A percentile compares a stretch with the other conserved stretches of the same genome.
Conservation (phyloP, 345 rosid species). For the Cochlearia excelsa region DNA sequence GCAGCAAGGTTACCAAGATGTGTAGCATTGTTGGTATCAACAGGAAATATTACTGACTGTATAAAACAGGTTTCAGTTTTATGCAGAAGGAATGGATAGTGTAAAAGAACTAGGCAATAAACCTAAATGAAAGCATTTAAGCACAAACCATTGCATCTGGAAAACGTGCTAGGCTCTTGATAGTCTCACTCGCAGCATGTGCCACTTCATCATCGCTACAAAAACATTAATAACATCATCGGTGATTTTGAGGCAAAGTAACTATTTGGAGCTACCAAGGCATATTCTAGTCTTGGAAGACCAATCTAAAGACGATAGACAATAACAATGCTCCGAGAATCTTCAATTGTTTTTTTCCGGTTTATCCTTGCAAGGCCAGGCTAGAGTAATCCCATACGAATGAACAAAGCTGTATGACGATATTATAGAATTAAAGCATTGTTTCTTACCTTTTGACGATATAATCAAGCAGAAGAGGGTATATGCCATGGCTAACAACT, state of each 20-base stretch:
- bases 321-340: conserved; percentile 1
- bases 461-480: conserved; percentile 77
- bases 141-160: conserved; percentile 66
- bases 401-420: neutral
- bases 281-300: conserved; percentile 2
- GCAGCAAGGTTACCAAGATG: conserved; percentile 69
- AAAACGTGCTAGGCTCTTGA: conserved; percentile 56
- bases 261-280: neutral
- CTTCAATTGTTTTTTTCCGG: neutral
- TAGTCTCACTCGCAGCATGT: conserved; percentile 64
- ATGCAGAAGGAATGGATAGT: conserved; percentile 4
- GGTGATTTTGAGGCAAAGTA: conserved; percentile 6
- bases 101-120: conserved; percentile 5
- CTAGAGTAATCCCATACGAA: neutral
- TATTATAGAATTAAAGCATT: neutral
- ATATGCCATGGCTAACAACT: conserved; percentile 48
- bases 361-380: neutral
- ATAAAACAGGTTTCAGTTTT: conserved; percentile 15
- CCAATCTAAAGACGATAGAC: neutral
- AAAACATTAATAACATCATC: neutral
- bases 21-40: conserved; percentile 46
- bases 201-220: conserved; percentile 77
- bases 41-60: conserved; percentile 67
- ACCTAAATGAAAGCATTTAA: conserved; percentile 15
- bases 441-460: conserved; percentile 57